Percentiles rank a stretch among this genome's conserved stretches.
phyloP scores from a whole-genome alignment of 306 rosid species.

The Vigna reflexopilosa region DNA sequence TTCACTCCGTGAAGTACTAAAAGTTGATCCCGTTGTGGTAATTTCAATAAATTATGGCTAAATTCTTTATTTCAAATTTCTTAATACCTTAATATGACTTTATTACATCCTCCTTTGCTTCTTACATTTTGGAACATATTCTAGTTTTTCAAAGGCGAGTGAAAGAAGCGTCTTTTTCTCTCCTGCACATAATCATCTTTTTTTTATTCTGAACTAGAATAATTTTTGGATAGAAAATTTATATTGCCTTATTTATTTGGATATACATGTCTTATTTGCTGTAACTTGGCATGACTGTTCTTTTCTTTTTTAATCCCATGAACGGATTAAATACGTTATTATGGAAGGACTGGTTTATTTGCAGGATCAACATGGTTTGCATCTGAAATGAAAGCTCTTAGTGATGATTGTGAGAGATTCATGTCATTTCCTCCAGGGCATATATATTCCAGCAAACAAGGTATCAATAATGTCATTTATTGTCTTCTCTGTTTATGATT shows the following conservation, averaged over 20 bases:
- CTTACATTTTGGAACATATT: slow-evolving; percentile 33
- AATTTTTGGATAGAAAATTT: background rate
- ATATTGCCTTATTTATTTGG: background rate
- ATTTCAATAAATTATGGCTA: slow-evolving; percentile 17
- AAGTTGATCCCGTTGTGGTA: background rate
- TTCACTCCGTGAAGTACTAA: slow-evolving; percentile 3
- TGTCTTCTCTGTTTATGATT: slow-evolving; percentile 33
- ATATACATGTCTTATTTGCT: background rate
- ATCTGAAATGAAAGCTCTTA: slow-evolving; percentile 97
- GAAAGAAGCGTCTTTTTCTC: slow-evolving; percentile 35
- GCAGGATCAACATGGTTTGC: slow-evolving; percentile 98
- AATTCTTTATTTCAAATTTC: background rate
- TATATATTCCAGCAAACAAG: slow-evolving; percentile 92
- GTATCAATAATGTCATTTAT: slow-evolving; percentile 49
- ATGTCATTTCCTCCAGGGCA: slow-evolving; percentile 93
- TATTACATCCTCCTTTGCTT: slow-evolving; percentile 3
- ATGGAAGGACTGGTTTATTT: slow-evolving; percentile 40
- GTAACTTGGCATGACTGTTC: slow-evolving; percentile 29
- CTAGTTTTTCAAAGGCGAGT: slow-evolving; percentile 24
- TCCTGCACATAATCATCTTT: background rate
- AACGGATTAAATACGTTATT: slow-evolving; percentile 9
- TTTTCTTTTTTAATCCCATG: slow-evolving; percentile 25
- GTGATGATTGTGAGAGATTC: slow-evolving; percentile 97
- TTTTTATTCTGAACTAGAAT: background rate
- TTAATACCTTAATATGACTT: slow-evolving; percentile 5